phyloP scores from a whole-genome alignment of 495 filamentous ascomycete genomes.

The Patellaria atrata region DNA sequence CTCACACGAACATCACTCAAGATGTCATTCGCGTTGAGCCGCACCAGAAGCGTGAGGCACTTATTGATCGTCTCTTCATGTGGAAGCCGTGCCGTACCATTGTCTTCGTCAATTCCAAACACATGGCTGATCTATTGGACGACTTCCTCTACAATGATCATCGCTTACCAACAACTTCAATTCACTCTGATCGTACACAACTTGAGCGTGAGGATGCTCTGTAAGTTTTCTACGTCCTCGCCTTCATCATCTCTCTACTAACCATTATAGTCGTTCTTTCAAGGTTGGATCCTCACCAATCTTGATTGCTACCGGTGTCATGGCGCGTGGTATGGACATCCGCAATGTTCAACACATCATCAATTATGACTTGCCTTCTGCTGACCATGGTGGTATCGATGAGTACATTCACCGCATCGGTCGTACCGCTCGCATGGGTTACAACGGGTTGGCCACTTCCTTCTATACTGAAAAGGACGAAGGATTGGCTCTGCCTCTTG shows the following conservation, averaged over 20 bases:
- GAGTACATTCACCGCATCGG: conserved; percentile 95
- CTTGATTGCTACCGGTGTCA: conserved; percentile 69
- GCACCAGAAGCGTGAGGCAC: conserved; percentile 47
- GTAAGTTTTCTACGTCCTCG: conserved; percentile 32
- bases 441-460: conserved; percentile 70
- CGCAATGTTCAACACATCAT: conserved; percentile 77
- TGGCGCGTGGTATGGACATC: conserved; percentile 84
- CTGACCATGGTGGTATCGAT: conserved; percentile 65
- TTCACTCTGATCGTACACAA: conserved; percentile 79
- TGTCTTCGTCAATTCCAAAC: conserved; percentile 77
- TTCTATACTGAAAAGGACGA: conserved; percentile 69
- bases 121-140: conserved; percentile 62
- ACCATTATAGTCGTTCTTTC: conserved; percentile 52
- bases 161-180: conserved; percentile 68
- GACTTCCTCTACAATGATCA: conserved; percentile 71
- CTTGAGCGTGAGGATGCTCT: conserved; percentile 86
- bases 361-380: conserved; percentile 73
- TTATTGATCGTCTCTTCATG: conserved; percentile 58
- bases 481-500: conserved; percentile 51
- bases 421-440: conserved; percentile 87
- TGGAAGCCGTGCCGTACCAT: conserved; percentile 64
- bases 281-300: conserved; percentile 58
- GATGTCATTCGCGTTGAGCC: conserved; percentile 48
- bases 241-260: conserved; percentile 11
- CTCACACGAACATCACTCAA: conserved; percentile 68